Base-by-base conservation (phyloP, 1,139 yeast species). In the Yamadazyma diospyri region DNA sequence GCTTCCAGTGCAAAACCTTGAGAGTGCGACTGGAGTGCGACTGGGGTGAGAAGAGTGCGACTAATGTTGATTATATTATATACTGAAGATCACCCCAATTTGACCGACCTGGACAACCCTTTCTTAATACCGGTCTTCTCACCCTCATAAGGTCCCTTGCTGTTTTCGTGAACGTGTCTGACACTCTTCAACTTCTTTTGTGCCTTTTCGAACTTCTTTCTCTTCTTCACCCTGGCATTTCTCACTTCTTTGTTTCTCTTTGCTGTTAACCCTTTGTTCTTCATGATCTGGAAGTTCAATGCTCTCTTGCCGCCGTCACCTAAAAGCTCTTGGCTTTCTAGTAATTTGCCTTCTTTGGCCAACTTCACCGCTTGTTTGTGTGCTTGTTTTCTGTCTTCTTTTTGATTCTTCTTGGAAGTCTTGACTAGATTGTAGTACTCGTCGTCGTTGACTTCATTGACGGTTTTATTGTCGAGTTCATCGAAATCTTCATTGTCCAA, bases 101-200 rank as follows among this genome's bases (percentile, higher is more conserved):
- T 86, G 54, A 86, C 89, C 50, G 95, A 81, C 59, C 88, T 79
- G 22, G 95, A 75, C 41, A 92, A 57, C 42, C 88, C 87, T 76
- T 92, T 89, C 72, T 88, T 88, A 59, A 92, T 92, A 84, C 98
- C 98, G 16, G 97, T 89, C 68, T 78, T 74, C 60, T 92, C 98
- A 61, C 98, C 98, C 45, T 75, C 82, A 60, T 94, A 92, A 3
- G 95, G 81, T 34, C 96, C 88, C 41, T 76, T 71, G 48, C 80
- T 85, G 27, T 48, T 51, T 49, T 81, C 75, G 69, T 82, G 88
- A 17, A 88, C 97, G 39, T 86, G 87, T 60, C 96, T 81, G 43
- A 86, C 83, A 39, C 95, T 82, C 55, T 81, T 81, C 57, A 94
- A 81, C 59, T 88, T 88, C 87, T 88, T 89, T 68, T 88, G 81